Evolutionary conservation across 2,329 filamentous ascomycete species (phyloP), one percentile per base, ranked within the genome.

Genomic region (Helicocarpus griseus): DNA sequence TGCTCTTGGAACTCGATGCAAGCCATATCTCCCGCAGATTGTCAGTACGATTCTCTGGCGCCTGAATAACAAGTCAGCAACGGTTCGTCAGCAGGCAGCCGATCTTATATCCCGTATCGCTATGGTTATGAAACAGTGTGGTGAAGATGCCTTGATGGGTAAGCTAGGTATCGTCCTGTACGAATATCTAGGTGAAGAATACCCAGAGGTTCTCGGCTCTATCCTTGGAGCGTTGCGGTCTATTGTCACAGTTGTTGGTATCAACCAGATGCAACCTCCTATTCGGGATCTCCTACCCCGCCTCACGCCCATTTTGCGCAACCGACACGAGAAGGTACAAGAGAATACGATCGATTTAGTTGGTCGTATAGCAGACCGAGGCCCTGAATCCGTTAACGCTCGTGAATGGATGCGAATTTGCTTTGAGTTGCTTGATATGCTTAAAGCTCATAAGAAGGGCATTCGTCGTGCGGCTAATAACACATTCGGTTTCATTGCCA

Each of bases 341-440:
- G 93, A 98, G 65, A 98, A 98, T 70, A 97, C 93, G 0, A 97
- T 98, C 61, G 93, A 98, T 67, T 79, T 98, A 2, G 93, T 98
- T 19, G 93, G 93, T 51, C 91, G 93, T 77, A 97, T 98, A 61
- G 93, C 94, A 14, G 93, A 98, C 70, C 87, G 93, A 58, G 94
- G 93, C 1, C 90, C 93, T 1, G 93, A 98, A 70, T 91, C 87
- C 57, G 93, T 98, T 66, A 95, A 95, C 65, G 90, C 93, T 13
- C 82, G 93, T 63, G 93, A 98, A 71, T 98, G 93, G 93, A 98
- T 98, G 94, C 85, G 93, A 67, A 98, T 98, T 68, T 98, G 93
- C 73, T 98, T 98, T 70, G 93, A 98, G 74, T 77, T 98, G 50
- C 82, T 98, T 28, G 93, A 98, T 72, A 98, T 98, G 93, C 81